Evolutionary conservation across 208 protist genomes (phyloP), one percentile per base, ranked within the genome.

Genomic region (Zelonia costaricensis): DNA sequence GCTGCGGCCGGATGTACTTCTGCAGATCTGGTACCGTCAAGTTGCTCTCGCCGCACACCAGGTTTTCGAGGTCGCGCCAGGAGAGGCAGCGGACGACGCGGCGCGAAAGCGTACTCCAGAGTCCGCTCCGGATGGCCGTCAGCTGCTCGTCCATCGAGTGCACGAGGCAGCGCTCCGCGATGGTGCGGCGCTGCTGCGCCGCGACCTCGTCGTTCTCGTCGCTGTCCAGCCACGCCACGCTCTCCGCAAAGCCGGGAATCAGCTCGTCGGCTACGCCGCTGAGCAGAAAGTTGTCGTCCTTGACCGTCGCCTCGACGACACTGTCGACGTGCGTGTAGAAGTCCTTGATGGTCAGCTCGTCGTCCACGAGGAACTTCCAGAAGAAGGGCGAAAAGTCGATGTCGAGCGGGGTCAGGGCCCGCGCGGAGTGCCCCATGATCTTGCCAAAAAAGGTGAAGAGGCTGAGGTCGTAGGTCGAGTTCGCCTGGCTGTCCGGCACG

Each of bases 341-440:
- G 72, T 96, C 91, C 22, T 77, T 68, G 25, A 94, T 69, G 39
- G 76, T 85, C 12, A 96, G 69, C 33, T 58, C 71, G 67, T 96
- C 88, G 36, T 93, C 91, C 3, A 93, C 86, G n/a, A 96, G 66
- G 49, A 88, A 96, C 65, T 94, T 94, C 91, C 91, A 96, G 43
- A 96, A 59, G 70, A 93, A 96, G 5, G 88, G 91, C 30, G 88
- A 94, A 64, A 96, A 85, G 68, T 96, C 91, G 53, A 96, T 80
- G 49, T 86, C 80, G 23, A 94, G 70, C 31, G 91, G 86, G 9
- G 68, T 78, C 64, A 79, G 76, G 39, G 91, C 80, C 4, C 78
- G 72, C 15, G 80, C 84, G 0, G 73, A 69, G 72, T 96, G 78
- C 15, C 88, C 91, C 87, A 96, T 93, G 39, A 94, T 81, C 74